phyloP scores from a whole-genome alignment of 352 stramenopile genomes.

The Pythium scleroteichum region DNA sequence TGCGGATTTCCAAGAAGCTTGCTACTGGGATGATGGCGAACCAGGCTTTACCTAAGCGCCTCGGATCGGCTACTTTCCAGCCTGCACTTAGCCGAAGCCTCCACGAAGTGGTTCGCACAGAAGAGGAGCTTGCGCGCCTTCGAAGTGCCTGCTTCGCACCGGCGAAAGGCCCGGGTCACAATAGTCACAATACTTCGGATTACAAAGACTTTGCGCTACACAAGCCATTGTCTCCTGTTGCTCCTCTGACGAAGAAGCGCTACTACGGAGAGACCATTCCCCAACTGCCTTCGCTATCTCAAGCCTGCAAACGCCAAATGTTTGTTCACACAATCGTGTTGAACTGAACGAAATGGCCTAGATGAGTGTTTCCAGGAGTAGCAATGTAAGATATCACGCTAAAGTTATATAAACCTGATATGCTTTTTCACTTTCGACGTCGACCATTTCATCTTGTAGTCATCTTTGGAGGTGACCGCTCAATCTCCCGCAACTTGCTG shows the following conservation, averaged over 20 bases:
- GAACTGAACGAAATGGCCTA: conserved; percentile 3
- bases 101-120: conserved; percentile 10
- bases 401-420: conserved; percentile 8
- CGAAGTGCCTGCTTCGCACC: conserved; percentile 21
- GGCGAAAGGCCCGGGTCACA: not conserved
- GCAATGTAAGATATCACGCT: conserved; percentile 21
- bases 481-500: too few relatives aligned
- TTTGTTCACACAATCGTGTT: conserved; percentile 10
- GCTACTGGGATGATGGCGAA: conserved; percentile 35
- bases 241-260: conserved; percentile 18
- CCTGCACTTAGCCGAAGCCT: conserved; percentile 7
- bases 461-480: too few relatives aligned
- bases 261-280: conserved; percentile 5
- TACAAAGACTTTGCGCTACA: conserved; percentile 3
- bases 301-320: conserved; percentile 20
- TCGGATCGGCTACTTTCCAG: conserved; percentile 30
- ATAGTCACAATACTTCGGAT: not conserved
- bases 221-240: conserved; percentile 14
- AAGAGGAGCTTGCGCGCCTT: conserved; percentile 14
- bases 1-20: conserved; percentile 95
- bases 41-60: conserved; percentile 25
- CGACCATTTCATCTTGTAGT: too few relatives aligned
- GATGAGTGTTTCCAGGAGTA: conserved; percentile 5
- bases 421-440: not conserved
- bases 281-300: conserved; percentile 20